Percentiles rank a stretch among this genome's conserved stretches.
Conservation (phyloP, 208 protist genomes). For the Leishmania aethiopica region DNA sequence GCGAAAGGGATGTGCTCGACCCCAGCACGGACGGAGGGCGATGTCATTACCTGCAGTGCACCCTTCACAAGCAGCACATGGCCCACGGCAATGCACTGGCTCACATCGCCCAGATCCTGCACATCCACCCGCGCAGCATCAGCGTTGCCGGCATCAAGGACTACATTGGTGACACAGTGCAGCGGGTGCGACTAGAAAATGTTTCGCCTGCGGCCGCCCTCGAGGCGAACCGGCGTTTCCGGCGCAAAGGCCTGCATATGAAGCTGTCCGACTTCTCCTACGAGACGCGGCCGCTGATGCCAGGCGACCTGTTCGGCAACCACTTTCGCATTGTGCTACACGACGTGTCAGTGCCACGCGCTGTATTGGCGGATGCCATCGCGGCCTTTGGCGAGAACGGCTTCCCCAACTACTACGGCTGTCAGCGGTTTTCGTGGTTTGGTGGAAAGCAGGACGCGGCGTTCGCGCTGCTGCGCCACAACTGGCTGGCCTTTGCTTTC, state of each 20-base stretch:
- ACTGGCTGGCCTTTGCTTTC: slow-evolving; percentile 88
- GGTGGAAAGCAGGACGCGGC: slow-evolving; percentile 71
- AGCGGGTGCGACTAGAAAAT: slow-evolving; percentile 74
- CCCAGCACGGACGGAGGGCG: neutral
- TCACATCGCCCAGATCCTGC: slow-evolving; percentile 67
- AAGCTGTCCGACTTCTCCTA: slow-evolving; percentile 87
- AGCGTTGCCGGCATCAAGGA: slow-evolving; percentile 88
- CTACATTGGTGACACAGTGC: slow-evolving; percentile 87
- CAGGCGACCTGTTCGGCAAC: slow-evolving; percentile 83
- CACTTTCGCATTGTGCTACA: slow-evolving; percentile 83
- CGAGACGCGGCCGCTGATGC: slow-evolving; percentile 51
- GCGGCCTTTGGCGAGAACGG: slow-evolving; percentile 54
- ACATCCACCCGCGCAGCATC: slow-evolving; percentile 79
- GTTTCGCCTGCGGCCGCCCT: slow-evolving; percentile 67
- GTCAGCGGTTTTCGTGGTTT: slow-evolving; percentile 91
- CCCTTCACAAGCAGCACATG: slow-evolving; percentile 85
- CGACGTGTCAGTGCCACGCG: slow-evolving; percentile 58
- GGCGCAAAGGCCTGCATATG: slow-evolving; percentile 42
- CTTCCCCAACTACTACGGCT: slow-evolving; percentile 91
- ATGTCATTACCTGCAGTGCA: slow-evolving; percentile 59
- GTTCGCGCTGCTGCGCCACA: slow-evolving; percentile 80
- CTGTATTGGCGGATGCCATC: slow-evolving; percentile 51
- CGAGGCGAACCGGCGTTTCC: slow-evolving; percentile 59
- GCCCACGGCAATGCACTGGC: slow-evolving; percentile 72
- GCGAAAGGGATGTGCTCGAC: neutral